Base-by-base conservation (phyloP, 2,329 filamentous ascomycete species). In the Sclerotinia nivalis region DNA sequence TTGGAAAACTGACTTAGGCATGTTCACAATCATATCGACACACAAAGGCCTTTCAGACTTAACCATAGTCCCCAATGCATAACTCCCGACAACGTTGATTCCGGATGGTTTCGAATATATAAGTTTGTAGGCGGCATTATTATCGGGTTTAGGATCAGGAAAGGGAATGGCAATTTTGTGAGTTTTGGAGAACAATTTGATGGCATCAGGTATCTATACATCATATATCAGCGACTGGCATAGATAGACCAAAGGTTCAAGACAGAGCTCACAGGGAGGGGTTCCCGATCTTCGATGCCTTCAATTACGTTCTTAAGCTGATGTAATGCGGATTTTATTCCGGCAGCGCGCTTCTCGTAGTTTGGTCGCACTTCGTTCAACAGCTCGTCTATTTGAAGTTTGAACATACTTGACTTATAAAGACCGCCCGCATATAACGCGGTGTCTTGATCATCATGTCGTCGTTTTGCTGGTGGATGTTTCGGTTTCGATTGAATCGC, bases 31-130 rank as follows among this genome's bases (percentile, higher is more conserved):
- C 85, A 98, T 87, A 80, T 98, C 95, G 71, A 97, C 84, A 22
- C 86, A 84, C 37, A 89, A 81, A 37, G 79, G 80, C 62, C 81
- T 80, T 74, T 90, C 87, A 15, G 85, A 84, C 76, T 91, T 91
- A 70, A 88, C 83, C 80, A 93, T 90, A 2, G 90, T 94, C 79
- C 88, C 90, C 66, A 92, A 84, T 15, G 91, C 87, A 82, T 96
- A 95, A 80, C 94, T 97, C 64, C 96, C 96, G 45, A 95, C 90
- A 34, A 97, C 91, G 77, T 97, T 97, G 80, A 96, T 88, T 74
- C 89, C 89, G 10, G 87, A 81, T 2, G 96, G 95, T 77, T 88
- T 90, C 59, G 85, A 85, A 79, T 93, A 97, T 52, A 90, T 85
- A 66, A 98, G 84, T 76, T 93, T 94, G 81, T 97, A 97, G 66